phyloP scores from a whole-genome alignment of 352 stramenopile species.

The Phytophthora sp. region DNA sequence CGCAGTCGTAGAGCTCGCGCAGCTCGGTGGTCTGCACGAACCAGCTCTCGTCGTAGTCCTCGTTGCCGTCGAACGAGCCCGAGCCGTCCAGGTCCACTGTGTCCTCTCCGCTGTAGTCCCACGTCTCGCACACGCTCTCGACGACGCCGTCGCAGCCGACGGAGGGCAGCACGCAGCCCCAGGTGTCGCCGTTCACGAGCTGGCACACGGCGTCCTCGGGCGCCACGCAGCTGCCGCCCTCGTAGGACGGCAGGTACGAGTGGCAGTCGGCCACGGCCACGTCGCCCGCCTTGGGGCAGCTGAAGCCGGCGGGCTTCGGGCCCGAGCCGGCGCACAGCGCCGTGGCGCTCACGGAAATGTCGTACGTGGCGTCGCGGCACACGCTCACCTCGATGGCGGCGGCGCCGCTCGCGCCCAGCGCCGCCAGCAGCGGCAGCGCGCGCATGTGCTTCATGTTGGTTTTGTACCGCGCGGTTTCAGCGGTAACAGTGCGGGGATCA shows the following conservation, averaged over 20 bases:
- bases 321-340: conserved; percentile 43
- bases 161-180: conserved; percentile 52
- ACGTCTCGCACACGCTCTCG: conserved; percentile 30
- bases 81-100: conserved; percentile 28
- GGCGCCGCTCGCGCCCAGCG: not conserved
- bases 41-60: conserved; percentile 41
- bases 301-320: conserved; percentile 27
- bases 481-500: not conserved
- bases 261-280: conserved; percentile 44
- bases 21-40: conserved; percentile 41
- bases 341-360: conserved; percentile 27
- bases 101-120: conserved; percentile 35
- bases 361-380: conserved; percentile 54
- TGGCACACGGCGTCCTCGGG: conserved; percentile 49
- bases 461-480: conserved; percentile 4
- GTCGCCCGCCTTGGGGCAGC: conserved; percentile 40
- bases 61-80: conserved; percentile 33
- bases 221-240: conserved; percentile 29
- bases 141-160: conserved; percentile 33
- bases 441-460: conserved; percentile 20
- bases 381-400: conserved; percentile 42
- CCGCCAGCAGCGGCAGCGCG: conserved; percentile 11
- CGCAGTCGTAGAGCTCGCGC: conserved; percentile 40
- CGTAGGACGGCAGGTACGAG: conserved; percentile 44
- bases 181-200: conserved; percentile 36